phyloP scores from a whole-genome alignment of 352 stramenopile species.

The Pythium dissimile region DNA sequence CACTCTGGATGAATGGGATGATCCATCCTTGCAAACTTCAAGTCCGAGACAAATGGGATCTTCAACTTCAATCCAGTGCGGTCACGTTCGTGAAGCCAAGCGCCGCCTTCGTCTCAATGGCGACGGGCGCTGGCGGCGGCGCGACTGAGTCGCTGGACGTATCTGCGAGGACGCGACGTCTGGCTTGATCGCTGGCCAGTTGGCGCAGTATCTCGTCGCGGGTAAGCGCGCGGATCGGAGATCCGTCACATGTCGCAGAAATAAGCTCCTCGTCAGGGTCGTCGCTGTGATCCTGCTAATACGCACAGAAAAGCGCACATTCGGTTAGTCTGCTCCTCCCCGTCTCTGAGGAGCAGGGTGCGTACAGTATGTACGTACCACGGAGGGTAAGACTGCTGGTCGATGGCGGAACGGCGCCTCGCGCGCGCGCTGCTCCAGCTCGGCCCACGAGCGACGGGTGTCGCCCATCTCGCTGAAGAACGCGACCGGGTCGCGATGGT shows the following conservation, averaged over 20 bases:
- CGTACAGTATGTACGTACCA: conserved; percentile 14
- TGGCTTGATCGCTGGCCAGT: conserved; percentile 11
- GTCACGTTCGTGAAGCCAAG: conserved; percentile 32
- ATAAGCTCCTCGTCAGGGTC: conserved; percentile 5
- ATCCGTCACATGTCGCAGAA: conserved; percentile 9
- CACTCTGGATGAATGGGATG: neutral
- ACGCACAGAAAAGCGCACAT: neutral
- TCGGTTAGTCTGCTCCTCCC: neutral
- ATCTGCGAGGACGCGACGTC: too few relatives aligned
- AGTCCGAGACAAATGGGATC: too few relatives aligned
- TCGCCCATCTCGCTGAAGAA: conserved; percentile 41
- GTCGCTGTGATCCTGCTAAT: conserved; percentile 1
- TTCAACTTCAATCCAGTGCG: conserved; percentile 38
- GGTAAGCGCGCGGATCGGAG: conserved; percentile 39
- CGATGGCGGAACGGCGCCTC: conserved; percentile 40
- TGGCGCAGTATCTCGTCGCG: conserved; percentile 54
- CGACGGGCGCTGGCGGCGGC: conserved; percentile 6
- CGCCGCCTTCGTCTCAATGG: neutral
- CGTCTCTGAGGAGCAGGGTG: neutral
- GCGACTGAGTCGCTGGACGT: too few relatives aligned
- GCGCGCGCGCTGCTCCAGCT: conserved; percentile 55
- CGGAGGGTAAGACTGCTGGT: conserved; percentile 49
- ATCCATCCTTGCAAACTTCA: neutral
- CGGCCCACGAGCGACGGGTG: conserved; percentile 53
- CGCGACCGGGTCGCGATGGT: conserved; percentile 18